Conservation (phyloP, 805 yeast species). For the Myxozyma monticola region DNA sequence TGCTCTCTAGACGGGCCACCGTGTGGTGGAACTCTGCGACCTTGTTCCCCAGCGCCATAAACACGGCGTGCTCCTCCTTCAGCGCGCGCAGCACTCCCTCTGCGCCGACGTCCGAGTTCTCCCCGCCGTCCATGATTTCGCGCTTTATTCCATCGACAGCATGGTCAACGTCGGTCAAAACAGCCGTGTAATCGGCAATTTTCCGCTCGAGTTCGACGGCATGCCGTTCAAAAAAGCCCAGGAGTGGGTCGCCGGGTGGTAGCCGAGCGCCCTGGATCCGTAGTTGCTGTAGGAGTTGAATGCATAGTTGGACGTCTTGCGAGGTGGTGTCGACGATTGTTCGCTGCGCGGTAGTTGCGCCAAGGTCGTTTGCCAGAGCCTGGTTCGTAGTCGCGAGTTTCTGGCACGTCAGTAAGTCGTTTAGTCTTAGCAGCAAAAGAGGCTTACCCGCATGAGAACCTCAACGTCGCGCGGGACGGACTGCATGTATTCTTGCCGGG, state of each 20-base stretch:
- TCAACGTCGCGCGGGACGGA: conserved; percentile 58
- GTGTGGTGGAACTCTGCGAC: conserved; percentile 69
- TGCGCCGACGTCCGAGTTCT: conserved; percentile 12
- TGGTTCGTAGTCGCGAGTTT: conserved; percentile 28
- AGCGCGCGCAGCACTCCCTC: conserved; percentile 34
- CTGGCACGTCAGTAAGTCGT: conserved; percentile 35
- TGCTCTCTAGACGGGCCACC: conserved; percentile 37
- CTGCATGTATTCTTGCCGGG: conserved; percentile 48
- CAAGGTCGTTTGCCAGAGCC: conserved; percentile 25
- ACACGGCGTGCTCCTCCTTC: conserved; percentile 63
- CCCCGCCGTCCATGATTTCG: conserved; percentile 19
- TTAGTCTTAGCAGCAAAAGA: not conserved
- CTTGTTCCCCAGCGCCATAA: conserved; percentile 69
- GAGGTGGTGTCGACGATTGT: conserved; percentile 18
- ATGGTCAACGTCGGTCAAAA: conserved; percentile 52
- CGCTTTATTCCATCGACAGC: conserved; percentile 49
- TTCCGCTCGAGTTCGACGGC: conserved; percentile 46
- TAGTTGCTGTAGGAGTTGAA: conserved; percentile 23
- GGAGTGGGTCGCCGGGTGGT: conserved; percentile 49
- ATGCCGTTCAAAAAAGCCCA: conserved; percentile 51
- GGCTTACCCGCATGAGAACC: conserved; percentile 43
- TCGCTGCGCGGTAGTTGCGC: conserved; percentile 18
- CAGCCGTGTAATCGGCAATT: conserved; percentile 51
- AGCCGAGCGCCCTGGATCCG: conserved; percentile 28
- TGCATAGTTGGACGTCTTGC: conserved; percentile 24